A percentile compares a stretch with the other conserved stretches of the same genome.
These are phyloP conservation scores for Leccinum truebloodii DNA, from an alignment of 768 basidiomycete species.

Conservation along the genomic window DNA sequence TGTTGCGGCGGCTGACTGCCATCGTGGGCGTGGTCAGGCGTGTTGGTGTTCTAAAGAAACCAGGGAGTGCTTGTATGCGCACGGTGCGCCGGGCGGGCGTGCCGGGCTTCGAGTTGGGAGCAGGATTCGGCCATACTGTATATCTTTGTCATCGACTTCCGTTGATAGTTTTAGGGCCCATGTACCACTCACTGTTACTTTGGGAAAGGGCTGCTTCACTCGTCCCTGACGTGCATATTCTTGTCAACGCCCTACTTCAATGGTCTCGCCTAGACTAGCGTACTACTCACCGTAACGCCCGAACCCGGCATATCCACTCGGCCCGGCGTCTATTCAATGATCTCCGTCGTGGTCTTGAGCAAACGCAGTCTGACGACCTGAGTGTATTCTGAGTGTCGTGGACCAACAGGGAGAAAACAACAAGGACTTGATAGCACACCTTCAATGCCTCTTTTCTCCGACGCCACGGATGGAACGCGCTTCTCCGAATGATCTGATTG, in stretches of 20 bases:
- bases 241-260: not conserved
- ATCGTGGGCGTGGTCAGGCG: slow-evolving; percentile 25
- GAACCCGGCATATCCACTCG: not conserved
- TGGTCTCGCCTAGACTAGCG: not conserved
- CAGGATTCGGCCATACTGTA: not conserved
- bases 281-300: not conserved
- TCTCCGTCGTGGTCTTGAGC: slow-evolving; percentile 25
- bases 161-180: too few relatives aligned
- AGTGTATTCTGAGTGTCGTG: not conserved
- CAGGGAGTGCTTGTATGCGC: slow-evolving; percentile 17
- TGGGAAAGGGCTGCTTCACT: not conserved
- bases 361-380: slow-evolving; percentile 66
- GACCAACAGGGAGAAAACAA: not conserved
- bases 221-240: not conserved
- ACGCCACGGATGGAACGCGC: slow-evolving; percentile 62
- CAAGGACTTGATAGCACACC: slow-evolving; percentile 43
- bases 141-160: too few relatives aligned
- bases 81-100: slow-evolving; percentile 13
- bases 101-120: not conserved
- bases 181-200: not conserved
- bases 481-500: slow-evolving; percentile 58
- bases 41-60: slow-evolving; percentile 27
- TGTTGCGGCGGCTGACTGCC: slow-evolving; percentile 18
- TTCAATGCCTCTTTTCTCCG: slow-evolving; percentile 74
- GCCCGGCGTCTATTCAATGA: not conserved